Evolutionary conservation across 2,329 filamentous ascomycete species (phyloP).

Genomic region (Fusarium sp.): DNA sequence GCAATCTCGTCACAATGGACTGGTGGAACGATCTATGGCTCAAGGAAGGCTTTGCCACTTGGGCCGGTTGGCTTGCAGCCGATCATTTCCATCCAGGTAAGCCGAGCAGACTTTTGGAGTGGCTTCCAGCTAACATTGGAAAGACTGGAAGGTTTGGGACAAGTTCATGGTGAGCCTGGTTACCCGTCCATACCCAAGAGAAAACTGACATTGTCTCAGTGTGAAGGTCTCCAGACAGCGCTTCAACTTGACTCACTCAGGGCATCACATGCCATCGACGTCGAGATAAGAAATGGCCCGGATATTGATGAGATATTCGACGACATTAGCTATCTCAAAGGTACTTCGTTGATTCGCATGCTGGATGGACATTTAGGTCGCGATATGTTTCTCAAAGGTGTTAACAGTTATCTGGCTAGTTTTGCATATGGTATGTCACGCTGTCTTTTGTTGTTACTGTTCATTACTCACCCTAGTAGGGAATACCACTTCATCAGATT

Average conservation of each 20-base stretch:
- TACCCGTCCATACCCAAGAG: background rate
- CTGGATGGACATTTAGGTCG: background rate
- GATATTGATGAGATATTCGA: slow-evolving; percentile 99
- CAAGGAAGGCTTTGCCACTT: slow-evolving; percentile 96
- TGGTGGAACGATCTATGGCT: slow-evolving; percentile 95
- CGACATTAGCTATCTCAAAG: slow-evolving; percentile 79
- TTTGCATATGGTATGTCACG: background rate
- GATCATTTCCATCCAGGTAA: slow-evolving; percentile 85
- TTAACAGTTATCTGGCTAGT: background rate
- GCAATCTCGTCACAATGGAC: slow-evolving; percentile 94
- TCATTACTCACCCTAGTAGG: background rate
- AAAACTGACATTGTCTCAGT: background rate
- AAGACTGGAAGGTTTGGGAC: slow-evolving; percentile 88
- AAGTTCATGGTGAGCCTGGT: slow-evolving; percentile 77
- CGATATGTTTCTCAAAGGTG: background rate
- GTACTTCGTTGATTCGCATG: background rate
- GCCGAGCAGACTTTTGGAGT: background rate
- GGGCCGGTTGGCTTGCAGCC: slow-evolving; percentile 93
- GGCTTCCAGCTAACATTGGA: slow-evolving; percentile 50
- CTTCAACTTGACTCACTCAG: slow-evolving; percentile 90
- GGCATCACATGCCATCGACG: slow-evolving; percentile 94
- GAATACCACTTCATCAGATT: background rate
- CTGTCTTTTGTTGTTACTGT: background rate
- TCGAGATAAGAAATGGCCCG: slow-evolving; percentile 89
- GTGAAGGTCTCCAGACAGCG: slow-evolving; percentile 91